Conservation (phyloP, 306 rosid species). For the Vigna radiata region DNA sequence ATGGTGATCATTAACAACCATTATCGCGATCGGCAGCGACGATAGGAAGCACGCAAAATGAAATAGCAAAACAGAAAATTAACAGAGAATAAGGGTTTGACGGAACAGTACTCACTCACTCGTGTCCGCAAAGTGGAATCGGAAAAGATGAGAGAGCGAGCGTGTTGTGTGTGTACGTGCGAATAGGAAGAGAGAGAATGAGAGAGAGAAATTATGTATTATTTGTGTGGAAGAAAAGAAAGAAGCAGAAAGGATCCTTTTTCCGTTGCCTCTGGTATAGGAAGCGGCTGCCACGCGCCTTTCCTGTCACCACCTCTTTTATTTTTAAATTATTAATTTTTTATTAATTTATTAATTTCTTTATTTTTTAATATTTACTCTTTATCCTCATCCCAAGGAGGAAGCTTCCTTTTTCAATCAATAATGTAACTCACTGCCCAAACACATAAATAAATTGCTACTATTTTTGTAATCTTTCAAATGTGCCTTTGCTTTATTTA, state of each 20-base stretch:
- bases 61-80: not conserved
- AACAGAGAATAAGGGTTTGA: slow-evolving; percentile 38
- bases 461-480: not conserved
- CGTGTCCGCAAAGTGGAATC: slow-evolving; percentile 20
- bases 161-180: slow-evolving; percentile 6
- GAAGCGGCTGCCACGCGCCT: slow-evolving; percentile 40
- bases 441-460: not conserved
- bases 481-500: not conserved
- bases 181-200: not conserved
- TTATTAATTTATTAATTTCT: not conserved
- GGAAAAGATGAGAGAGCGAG: slow-evolving; percentile 18
- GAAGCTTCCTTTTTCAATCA: slow-evolving; percentile 17
- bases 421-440: not conserved
- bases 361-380: not conserved
- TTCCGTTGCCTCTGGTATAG: slow-evolving; percentile 29
- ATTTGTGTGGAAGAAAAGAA: slow-evolving; percentile 11
- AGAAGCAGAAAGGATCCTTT: not conserved
- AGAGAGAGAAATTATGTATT: not conserved
- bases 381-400: slow-evolving; percentile 15
- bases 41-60: not conserved
- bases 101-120: slow-evolving; percentile 34
- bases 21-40: not conserved
- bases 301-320: not conserved
- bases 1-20: not conserved
- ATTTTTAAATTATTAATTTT: not conserved